Base-by-base conservation (phyloP, 2,329 filamentous ascomycete genomes). In the Xylaria sp. region DNA sequence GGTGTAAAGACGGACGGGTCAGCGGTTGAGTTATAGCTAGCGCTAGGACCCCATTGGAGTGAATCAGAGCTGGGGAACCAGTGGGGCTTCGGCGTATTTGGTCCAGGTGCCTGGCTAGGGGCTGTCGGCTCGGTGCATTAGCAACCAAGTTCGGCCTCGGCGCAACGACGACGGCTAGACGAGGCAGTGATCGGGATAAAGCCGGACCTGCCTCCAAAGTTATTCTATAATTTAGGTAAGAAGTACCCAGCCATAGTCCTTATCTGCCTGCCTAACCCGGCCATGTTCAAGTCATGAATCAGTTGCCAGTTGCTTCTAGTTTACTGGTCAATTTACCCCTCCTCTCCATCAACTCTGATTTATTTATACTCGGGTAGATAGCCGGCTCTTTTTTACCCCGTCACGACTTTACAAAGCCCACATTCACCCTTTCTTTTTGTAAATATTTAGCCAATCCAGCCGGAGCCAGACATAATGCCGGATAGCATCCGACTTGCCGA, bases 401-500 rank as follows among this genome's bases (percentile, higher is more conserved):
- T 48, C 23, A 26, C 13, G 46, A 48, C 23, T 23, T 10, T 7
- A 6, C 10, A 26, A 5, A 49, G 23, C 11, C 46, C 23, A 4
- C 4, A 38, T 38, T 38, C 10, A 38, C 11, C 36, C 36, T 38
- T 38, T 38, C 11, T 38, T 17, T 15, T 20, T 10, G 15, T n/a
- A 33, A 53, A 15, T 7, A 15, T 7, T 17, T 10, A 40, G 38
- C 53, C 11, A 10, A 15, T 17, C 53, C 31, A 11, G 53, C 17
- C 17, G 31, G 31, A 56, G 53, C 17, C 33, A 56, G 53, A 58
- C n/a, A 68, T 20, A 64, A 72, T 72, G 70, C 42, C 65, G 7
- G 49, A 59, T 20, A 70, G 61, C 40, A 69, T 78, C 31, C 73
- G 73, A 62, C 72, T 81, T 23, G 79, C 76, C 48, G 72, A 78